Conservation (phyloP, 768 basidiomycete genomes). For the Exidia glandulosa region DNA sequence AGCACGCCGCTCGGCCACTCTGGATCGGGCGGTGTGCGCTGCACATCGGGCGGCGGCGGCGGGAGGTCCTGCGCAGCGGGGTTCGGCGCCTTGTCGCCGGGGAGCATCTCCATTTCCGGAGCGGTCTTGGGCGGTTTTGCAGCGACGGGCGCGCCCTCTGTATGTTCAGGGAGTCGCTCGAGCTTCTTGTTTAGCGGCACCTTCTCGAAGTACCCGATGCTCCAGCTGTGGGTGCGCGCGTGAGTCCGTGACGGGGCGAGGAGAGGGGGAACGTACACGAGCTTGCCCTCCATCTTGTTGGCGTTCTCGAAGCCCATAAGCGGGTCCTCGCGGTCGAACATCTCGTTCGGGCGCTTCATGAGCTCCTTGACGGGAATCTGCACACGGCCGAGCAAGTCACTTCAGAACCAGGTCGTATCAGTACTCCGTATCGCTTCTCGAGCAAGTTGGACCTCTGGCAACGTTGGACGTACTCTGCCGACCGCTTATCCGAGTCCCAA, state of each 20-base stretch:
- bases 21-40: conserved; percentile 43
- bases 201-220: conserved; percentile 43
- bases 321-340: conserved; percentile 34
- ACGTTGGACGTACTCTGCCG: conserved; percentile 25
- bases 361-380: conserved; percentile 35
- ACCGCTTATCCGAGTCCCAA: conserved; percentile 56
- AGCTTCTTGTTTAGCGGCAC: conserved; percentile 37
- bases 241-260: conserved; percentile 1
- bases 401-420: conserved; percentile 9
- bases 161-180: conserved; percentile 20
- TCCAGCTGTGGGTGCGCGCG: conserved; percentile 25
- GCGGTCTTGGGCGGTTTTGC: background rate
- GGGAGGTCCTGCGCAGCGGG: conserved; percentile 26
- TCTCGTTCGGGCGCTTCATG: conserved; percentile 38
- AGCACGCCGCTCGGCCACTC: conserved; percentile 60
- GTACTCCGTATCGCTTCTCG: too few species aligned
- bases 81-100: conserved; percentile 23
- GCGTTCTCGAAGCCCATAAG: conserved; percentile 46
- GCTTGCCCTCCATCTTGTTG: conserved; percentile 29
- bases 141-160: background rate
- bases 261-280: conserved; percentile 14
- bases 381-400: conserved; percentile 37
- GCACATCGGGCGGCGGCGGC: conserved; percentile 26
- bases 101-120: conserved; percentile 23
- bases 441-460: too few species aligned